Percentiles rank a stretch among this genome's conserved stretches.
phyloP scores from a whole-genome alignment of 495 filamentous ascomycete species.

The Daldinia bambusicola region DNA sequence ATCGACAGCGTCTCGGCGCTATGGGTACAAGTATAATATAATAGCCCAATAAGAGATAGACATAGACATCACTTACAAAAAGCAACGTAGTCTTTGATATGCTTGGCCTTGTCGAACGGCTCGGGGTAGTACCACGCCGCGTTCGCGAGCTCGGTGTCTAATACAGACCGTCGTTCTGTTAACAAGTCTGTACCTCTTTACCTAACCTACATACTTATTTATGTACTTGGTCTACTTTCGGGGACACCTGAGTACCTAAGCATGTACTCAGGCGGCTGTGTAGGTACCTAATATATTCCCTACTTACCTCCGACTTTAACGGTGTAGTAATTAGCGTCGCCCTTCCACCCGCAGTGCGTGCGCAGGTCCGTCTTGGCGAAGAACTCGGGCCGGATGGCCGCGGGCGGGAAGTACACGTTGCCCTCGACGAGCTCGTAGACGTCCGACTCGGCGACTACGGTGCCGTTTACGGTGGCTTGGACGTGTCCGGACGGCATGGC shows the following conservation, averaged over 20 bases:
- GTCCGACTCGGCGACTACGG: conserved; percentile 68
- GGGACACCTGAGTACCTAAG: too few species aligned
- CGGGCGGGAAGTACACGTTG: conserved; percentile 72
- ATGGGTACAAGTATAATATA: background rate
- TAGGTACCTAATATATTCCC: too few species aligned
- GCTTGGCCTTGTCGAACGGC: conserved; percentile 64
- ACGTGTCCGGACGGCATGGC: conserved; percentile 56
- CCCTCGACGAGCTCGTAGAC: conserved; percentile 74
- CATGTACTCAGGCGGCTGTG: too few species aligned
- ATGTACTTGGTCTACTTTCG: too few species aligned
- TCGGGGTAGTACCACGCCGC: conserved; percentile 76
- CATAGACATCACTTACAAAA: conserved; percentile 71
- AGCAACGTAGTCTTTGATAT: conserved; percentile 71
- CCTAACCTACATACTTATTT: too few species aligned
- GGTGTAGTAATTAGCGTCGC: conserved; percentile 73
- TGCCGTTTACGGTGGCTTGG: conserved; percentile 67
- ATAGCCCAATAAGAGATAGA: background rate
- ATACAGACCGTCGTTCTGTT: too few species aligned
- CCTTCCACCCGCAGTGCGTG: conserved; percentile 76
- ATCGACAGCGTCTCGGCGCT: background rate
- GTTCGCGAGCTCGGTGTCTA: conserved; percentile 65
- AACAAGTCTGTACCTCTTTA: too few species aligned
- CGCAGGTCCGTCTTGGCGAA: conserved; percentile 42
- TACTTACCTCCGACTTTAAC: conserved; percentile 68
- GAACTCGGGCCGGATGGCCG: conserved; percentile 60